phyloP scores from a whole-genome alignment of 2,329 filamentous ascomycete species.

The Talaromyces sp. region DNA sequence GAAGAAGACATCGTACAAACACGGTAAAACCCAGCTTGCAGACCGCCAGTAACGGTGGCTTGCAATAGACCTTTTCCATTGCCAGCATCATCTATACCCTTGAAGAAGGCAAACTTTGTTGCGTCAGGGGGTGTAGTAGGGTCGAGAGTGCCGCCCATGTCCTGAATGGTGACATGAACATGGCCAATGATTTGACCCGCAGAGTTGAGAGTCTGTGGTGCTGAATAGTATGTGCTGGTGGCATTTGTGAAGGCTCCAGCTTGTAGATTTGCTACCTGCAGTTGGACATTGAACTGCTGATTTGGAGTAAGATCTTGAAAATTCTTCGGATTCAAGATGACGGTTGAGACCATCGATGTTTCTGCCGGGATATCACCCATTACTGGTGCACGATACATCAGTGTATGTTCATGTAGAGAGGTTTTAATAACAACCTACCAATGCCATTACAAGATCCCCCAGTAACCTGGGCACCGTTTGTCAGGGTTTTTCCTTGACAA shows the following conservation, averaged over 20 bases:
- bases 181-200: conserved; percentile 36
- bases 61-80: conserved; percentile 44
- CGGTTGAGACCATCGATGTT: conserved; percentile 51
- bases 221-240: conserved; percentile 50
- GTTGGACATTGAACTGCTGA: conserved; percentile 44
- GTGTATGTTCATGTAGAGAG: background rate
- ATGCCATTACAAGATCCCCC: conserved; percentile 54
- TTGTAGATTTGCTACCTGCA: conserved; percentile 47
- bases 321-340: conserved; percentile 46
- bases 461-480: conserved; percentile 50
- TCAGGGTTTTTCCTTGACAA: conserved; percentile 50
- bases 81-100: conserved; percentile 52
- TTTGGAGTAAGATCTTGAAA: conserved; percentile 37
- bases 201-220: conserved; percentile 47
- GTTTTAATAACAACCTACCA: conserved; percentile 24
- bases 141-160: conserved; percentile 35
- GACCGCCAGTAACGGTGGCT: conserved; percentile 43
- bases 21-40: conserved; percentile 47
- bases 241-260: conserved; percentile 54
- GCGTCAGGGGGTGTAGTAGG: conserved; percentile 35
- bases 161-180: conserved; percentile 47
- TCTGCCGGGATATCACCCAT: conserved; percentile 53
- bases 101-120: conserved; percentile 52
- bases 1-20: conserved; percentile 50
- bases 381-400: conserved; percentile 27